Base-by-base conservation (phyloP, 2,329 filamentous ascomycete genomes). In the Corinectria fuckeliana region DNA sequence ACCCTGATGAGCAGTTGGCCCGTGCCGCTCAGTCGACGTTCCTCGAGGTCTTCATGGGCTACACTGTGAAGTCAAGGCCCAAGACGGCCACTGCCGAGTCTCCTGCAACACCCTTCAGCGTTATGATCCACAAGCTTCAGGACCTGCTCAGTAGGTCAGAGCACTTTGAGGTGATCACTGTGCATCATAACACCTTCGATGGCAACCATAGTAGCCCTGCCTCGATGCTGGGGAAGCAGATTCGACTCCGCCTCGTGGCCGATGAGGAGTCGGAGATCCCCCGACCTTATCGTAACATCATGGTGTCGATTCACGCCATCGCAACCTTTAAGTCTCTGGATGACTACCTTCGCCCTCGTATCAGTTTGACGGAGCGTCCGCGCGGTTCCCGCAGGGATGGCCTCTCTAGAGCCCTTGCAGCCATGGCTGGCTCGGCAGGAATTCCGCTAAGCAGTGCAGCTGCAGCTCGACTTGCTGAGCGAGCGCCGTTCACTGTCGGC, bases 251-350 rank as follows among this genome's bases (percentile, higher is more conserved):
- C 68, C 82, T 99, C 30, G 86, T 93, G 34, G 94, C 95, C 1
- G 93, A 96, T 66, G 93, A 96, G 1, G 90, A 93, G 45, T 94
- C 93, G 1, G 91, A 95, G 48, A 95, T 99, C 60, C 95, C 95
- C 16, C 85, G 88, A 32, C 83, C 90, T 0, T 98, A 96, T 73
- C 87, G 91, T 20, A 97, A 94, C 67, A 96, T 99, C 63, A 97
- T 97, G 90, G 95, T 99, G 1, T 96, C 93, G 0, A 99, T 99
- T 57, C 95, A 99, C 74, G 95, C 95, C 14, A 98, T 99, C 71
- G 94, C 95, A 2, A 98, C 93, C 0, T 98, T 99, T 81, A 98
- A 97, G 75, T 91, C 94, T 0, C 80, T 99, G 21, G 95, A 98
- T 72, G 95, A 99, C 73, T 99, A 98, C 74, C 82, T 99, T 41